Base-by-base conservation (phyloP, 805 yeast species). In the Kuraishia capsulata region DNA sequence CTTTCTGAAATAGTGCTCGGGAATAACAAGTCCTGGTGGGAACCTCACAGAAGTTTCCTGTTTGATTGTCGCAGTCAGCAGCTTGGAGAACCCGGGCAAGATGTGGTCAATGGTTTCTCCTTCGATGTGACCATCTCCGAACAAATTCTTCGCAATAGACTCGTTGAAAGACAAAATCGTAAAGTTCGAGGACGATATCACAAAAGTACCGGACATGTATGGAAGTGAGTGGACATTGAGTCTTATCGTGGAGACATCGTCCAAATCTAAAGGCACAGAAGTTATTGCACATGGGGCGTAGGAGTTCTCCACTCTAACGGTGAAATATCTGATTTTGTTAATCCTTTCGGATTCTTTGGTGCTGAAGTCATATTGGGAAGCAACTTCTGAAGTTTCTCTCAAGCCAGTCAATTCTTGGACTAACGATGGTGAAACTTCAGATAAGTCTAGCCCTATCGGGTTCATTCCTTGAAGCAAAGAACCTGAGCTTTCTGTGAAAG, bases 1-100 rank as follows among this genome's bases (percentile, higher is more conserved):
- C 46, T 79, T 78, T 44, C 97, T 71, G 61, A 90, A 88, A 53
- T 83, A 81, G 58, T 88, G 96, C 56, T 89, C 97, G 0, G 97
- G 95, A 10, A 89, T 62, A 0, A 89, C 96, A 37, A 85, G 59
- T 1, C 96, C 96, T 0, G 81, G 74, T 24, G 59, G 56, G 13
- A 67, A 51, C 40, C 54, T 58, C 43, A 73, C 43, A 16, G 59
- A 50, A 20, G 69, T 64, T 45, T 65, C 63, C 24, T 68, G 62
- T 5, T 37, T 42, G 13, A 67, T 53, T 5, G 79, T 76, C 17
- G 52, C 44, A 2, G 58, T 53, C 36, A 78, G 52, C 17, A 76
- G 59, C 3, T 59, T 56, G 2, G 70, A 52, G 50, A 87, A 86
- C 14, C 69, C 61, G 4, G 94, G 95, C 20, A 87, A 65, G 16